These are phyloP conservation scores for Suzukiozyma palmioleophila DNA, from an alignment of 1,139 yeast genomes.

Conservation along the genomic window DNA sequence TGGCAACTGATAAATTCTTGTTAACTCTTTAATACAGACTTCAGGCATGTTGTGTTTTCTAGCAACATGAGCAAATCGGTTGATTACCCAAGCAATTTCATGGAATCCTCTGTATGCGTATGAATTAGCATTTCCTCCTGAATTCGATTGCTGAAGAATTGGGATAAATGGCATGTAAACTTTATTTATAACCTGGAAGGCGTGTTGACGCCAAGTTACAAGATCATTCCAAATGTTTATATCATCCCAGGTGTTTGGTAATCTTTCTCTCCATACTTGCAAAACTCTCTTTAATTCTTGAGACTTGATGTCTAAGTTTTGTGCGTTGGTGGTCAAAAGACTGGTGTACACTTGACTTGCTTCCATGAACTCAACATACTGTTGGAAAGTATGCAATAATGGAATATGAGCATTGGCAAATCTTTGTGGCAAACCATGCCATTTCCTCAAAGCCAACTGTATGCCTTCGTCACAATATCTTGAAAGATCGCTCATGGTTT, in stretches of 20 bases:
- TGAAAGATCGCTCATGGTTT: slow-evolving; percentile 75
- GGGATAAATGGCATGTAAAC: slow-evolving; percentile 93
- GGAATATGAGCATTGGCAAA: slow-evolving; percentile 87
- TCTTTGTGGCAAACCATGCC: slow-evolving; percentile 84
- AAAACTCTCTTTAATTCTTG: slow-evolving; percentile 91
- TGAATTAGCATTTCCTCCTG: slow-evolving; percentile 74
- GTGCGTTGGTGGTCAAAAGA: slow-evolving; percentile 84
- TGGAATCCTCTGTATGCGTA: slow-evolving; percentile 97
- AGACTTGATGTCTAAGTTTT: slow-evolving; percentile 85
- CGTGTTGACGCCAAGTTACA: slow-evolving; percentile 98
- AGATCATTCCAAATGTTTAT: slow-evolving; percentile 96
- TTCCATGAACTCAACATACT: slow-evolving; percentile 95
- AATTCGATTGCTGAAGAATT: slow-evolving; percentile 69
- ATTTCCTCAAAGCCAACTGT: slow-evolving; percentile 84
- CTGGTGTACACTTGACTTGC: slow-evolving; percentile 93
- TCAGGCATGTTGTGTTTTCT: slow-evolving; percentile 96
- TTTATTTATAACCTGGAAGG: slow-evolving; percentile 93
- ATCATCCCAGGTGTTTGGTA: slow-evolving; percentile 97
- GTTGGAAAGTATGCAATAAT: slow-evolving; percentile 90
- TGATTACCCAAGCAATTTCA: slow-evolving; percentile 98
- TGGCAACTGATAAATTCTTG: slow-evolving; percentile 92
- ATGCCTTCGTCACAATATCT: slow-evolving; percentile 93
- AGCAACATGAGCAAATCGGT: slow-evolving; percentile 97
- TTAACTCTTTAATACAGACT: slow-evolving; percentile 88
- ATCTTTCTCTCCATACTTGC: slow-evolving; percentile 96